These are phyloP conservation scores for Fusarium pininemorale DNA, from an alignment of 2,329 filamentous ascomycete genomes.

Conservation along the genomic window DNA sequence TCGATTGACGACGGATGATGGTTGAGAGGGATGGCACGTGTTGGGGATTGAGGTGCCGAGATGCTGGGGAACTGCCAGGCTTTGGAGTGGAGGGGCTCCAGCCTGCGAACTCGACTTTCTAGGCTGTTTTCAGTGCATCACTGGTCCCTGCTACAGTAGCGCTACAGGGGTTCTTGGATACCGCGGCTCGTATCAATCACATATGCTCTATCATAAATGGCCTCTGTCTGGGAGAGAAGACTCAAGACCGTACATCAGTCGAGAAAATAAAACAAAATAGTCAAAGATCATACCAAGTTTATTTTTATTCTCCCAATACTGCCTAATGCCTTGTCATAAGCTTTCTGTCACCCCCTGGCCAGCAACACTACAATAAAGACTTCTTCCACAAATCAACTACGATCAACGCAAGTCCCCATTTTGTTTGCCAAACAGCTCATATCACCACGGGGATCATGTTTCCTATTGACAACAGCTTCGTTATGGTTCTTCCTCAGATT, in stretches of 20 bases:
- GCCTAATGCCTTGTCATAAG: neutral
- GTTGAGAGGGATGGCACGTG: slow-evolving; percentile 44
- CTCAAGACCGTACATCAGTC: neutral
- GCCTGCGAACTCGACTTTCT: neutral
- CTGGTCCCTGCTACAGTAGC: slow-evolving; percentile 11
- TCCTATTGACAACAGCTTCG: neutral
- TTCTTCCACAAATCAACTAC: neutral
- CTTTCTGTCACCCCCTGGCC: neutral
- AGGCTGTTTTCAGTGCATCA: slow-evolving; percentile 1
- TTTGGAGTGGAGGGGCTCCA: neutral
- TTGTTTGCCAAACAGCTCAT: neutral
- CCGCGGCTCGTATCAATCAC: slow-evolving; percentile 22
- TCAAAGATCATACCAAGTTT: neutral
- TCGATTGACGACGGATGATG: slow-evolving; percentile 40
- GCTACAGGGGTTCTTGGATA: slow-evolving; percentile 16
- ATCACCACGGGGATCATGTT: neutral
- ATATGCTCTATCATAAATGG: neutral
- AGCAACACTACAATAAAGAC: neutral
- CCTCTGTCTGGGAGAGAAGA: neutral
- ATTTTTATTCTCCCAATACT: neutral
- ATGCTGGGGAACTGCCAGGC: slow-evolving; percentile 26
- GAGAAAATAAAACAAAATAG: neutral
- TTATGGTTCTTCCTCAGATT: neutral
- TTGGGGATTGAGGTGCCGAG: slow-evolving; percentile 42
- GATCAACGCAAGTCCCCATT: neutral